Percentiles rank a stretch among this genome's conserved stretches.
These are phyloP conservation scores for Talaromyces adpressus DNA, from an alignment of 495 filamentous ascomycete genomes.

Conservation along the genomic window DNA sequence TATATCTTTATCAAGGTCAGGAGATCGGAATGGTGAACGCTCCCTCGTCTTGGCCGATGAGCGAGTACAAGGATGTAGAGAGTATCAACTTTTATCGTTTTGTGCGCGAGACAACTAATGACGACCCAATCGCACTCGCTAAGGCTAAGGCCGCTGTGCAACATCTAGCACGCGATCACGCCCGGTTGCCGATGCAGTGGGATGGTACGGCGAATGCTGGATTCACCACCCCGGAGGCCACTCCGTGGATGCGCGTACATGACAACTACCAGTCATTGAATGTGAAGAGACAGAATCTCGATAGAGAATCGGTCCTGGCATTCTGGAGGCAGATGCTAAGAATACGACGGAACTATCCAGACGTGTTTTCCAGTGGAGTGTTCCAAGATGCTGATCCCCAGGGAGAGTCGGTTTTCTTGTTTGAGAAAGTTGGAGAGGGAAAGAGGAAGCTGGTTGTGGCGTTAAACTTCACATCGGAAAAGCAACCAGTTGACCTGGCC, in stretches of 20 bases:
- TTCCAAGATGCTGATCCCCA: conserved; percentile 34
- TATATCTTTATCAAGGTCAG: conserved; percentile 52
- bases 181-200: conserved; percentile 59
- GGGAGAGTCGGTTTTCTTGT: conserved; percentile 25
- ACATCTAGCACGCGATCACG: conserved; percentile 52
- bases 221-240: conserved; percentile 31
- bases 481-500: conserved; percentile 18
- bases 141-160: conserved; percentile 32
- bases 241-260: conserved; percentile 55
- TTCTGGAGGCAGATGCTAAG: conserved; percentile 41
- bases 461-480: conserved; percentile 17
- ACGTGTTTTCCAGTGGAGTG: conserved; percentile 38
- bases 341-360: conserved; percentile 31
- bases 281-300: conserved; percentile 34
- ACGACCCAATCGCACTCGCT: conserved; percentile 28
- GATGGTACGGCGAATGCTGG: conserved; percentile 43
- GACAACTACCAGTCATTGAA: conserved; percentile 47
- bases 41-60: conserved; percentile 30
- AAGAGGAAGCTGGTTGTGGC: conserved; percentile 15
- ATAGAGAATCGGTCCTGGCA: conserved; percentile 28
- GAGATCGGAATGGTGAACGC: conserved; percentile 52
- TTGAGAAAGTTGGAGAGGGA: conserved; percentile 12
- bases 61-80: conserved; percentile 49
- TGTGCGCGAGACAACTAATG: conserved; percentile 13
- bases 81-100: conserved; percentile 43